Evolutionary conservation across 108 stramenopile species (phyloP).

Genomic region (Cyclotella baltica): DNA sequence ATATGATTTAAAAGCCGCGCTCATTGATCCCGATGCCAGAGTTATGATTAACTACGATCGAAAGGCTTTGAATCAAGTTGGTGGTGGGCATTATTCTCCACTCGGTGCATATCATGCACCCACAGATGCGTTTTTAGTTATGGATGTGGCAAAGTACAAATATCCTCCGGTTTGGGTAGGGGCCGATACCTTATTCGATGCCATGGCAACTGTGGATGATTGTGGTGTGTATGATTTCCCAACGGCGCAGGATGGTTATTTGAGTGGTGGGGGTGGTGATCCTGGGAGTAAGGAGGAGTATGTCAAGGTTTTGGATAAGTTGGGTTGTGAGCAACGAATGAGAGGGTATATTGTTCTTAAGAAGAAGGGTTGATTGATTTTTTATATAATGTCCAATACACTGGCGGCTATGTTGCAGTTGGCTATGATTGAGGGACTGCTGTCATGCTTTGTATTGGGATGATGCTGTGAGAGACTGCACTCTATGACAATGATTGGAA

Average conservation of each 20-base stretch:
- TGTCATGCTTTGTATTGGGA: no score
- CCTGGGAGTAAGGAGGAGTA: constrained; percentile 33
- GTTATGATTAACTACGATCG: constrained; percentile 83
- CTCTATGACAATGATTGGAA: no score
- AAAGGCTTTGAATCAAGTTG: constrained; percentile 72
- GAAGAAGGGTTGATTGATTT: constrained; percentile 27
- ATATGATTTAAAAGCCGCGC: constrained; percentile 57
- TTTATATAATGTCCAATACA: no score
- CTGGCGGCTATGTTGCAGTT: no score
- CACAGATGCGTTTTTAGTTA: constrained; percentile 87
- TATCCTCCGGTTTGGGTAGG: constrained; percentile 95
- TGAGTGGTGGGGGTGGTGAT: constrained; percentile 18
- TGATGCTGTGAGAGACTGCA: no score
- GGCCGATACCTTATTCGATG: constrained; percentile 62
- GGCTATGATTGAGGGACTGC: no score
- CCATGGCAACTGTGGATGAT: constrained; percentile 73
- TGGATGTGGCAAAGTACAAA: constrained; percentile 99
- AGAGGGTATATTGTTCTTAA: constrained; percentile 69
- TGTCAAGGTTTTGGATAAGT: constrained; percentile 17
- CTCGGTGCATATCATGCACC: constrained; percentile 82
- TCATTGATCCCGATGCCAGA: constrained; percentile 60
- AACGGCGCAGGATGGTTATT: constrained; percentile 31
- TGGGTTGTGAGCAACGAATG: constrained; percentile 58
- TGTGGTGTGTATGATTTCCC: constrained; percentile 68
- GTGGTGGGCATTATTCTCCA: constrained; percentile 95